Evolutionary conservation across 2,329 filamentous ascomycete genomes (phyloP).

Genomic region (Alternaria tenuissima): DNA sequence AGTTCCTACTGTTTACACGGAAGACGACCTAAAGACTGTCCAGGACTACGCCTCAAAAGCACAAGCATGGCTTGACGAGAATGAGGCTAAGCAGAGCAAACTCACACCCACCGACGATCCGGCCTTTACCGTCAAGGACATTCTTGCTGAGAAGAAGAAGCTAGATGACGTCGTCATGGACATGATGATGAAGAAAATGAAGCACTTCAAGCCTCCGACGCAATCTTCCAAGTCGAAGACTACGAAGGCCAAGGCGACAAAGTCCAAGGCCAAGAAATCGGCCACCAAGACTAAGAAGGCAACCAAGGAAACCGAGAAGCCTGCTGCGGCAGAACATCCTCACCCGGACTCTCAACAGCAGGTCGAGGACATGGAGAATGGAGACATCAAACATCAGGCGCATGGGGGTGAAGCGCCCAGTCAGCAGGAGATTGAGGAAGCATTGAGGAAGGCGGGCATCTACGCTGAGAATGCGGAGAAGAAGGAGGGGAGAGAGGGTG

Average conservation of each 20-base stretch:
- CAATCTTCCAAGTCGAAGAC: constrained; percentile 30
- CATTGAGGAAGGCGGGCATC: constrained; percentile 44
- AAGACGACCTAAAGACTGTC: constrained; percentile 74
- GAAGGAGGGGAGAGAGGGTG: constrained; percentile 15
- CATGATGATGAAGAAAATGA: constrained; percentile 68
- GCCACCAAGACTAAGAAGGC: constrained; percentile 32
- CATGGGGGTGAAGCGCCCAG: constrained; percentile 26
- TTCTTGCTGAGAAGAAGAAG: constrained; percentile 70
- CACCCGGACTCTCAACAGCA: constrained; percentile 30
- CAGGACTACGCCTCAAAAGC: constrained; percentile 69
- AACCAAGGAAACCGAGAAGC: constrained; percentile 36
- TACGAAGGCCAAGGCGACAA: constrained; percentile 35
- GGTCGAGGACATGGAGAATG: neutral
- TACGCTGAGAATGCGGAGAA: constrained; percentile 38
- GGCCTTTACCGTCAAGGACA: constrained; percentile 74
- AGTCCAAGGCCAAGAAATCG: constrained; percentile 29
- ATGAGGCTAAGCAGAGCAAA: constrained; percentile 65
- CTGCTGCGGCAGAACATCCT: constrained; percentile 31
- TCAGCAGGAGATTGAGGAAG: constrained; percentile 42
- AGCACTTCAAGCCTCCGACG: constrained; percentile 54
- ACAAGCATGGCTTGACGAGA: constrained; percentile 77
- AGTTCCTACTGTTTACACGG: constrained; percentile 67
- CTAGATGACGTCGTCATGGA: constrained; percentile 76
- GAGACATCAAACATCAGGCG: neutral
- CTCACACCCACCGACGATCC: constrained; percentile 71